A percentile compares a stretch with the other conserved stretches of the same genome.
Evolutionary conservation across 306 rosid species (phyloP).

Genomic region (Cucurbita ficifolia): DNA sequence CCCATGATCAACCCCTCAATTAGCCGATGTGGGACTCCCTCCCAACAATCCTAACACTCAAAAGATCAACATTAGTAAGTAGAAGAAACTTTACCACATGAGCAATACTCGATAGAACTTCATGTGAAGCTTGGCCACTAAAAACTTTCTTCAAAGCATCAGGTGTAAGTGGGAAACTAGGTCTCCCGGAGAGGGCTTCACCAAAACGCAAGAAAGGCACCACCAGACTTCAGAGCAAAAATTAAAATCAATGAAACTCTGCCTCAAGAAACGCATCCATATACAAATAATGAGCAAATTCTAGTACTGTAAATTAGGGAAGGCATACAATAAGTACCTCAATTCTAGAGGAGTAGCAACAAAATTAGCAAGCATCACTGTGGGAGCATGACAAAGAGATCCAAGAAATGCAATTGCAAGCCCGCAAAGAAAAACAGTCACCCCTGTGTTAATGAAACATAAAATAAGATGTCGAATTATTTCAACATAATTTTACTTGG

Average conservation of each 20-base stretch:
- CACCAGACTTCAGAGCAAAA: slow-evolving; percentile 39
- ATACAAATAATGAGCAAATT: neutral
- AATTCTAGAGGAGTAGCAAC: slow-evolving; percentile 82
- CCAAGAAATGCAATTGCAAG: slow-evolving; percentile 59
- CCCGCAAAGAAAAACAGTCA: slow-evolving; percentile 68
- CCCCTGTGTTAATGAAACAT: slow-evolving; percentile 43
- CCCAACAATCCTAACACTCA: too few species aligned
- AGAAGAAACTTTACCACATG: slow-evolving; percentile 48
- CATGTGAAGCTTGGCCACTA: slow-evolving; percentile 69
- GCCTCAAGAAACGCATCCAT: neutral
- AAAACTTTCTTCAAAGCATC: slow-evolving; percentile 77
- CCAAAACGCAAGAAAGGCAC: slow-evolving; percentile 90
- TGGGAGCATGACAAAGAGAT: slow-evolving; percentile 70
- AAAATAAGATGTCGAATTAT: neutral
- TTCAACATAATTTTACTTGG: neutral
- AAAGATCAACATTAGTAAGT: neutral
- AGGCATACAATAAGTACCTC: slow-evolving; percentile 36
- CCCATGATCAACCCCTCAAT: too few species aligned
- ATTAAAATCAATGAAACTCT: neutral
- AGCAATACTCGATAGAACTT: slow-evolving; percentile 52
- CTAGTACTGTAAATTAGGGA: neutral
- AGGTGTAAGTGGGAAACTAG: slow-evolving; percentile 70
- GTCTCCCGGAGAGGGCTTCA: slow-evolving; percentile 55
- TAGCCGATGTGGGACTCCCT: too few species aligned
- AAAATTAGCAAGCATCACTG: slow-evolving; percentile 74